Evolutionary conservation across 495 filamentous ascomycete species (phyloP).

Genomic region (Chaetomium tenue): DNA sequence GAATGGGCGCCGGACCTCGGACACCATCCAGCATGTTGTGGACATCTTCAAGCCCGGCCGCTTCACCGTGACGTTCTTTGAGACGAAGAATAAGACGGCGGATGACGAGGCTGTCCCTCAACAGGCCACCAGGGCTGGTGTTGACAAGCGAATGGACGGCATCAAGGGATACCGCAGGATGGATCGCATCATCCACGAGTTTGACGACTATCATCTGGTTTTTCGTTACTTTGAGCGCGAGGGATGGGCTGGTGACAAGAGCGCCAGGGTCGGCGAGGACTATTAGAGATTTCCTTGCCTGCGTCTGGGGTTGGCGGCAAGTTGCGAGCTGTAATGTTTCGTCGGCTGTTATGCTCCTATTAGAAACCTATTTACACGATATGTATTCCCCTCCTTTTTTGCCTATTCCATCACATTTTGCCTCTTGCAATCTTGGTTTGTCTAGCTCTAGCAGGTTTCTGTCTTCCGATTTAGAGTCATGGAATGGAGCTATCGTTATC

Average conservation of each 20-base stretch:
- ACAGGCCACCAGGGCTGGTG: slow-evolving; percentile 37
- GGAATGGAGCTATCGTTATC: slow-evolving; percentile 5
- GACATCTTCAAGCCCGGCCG: slow-evolving; percentile 92
- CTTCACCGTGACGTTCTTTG: slow-evolving; percentile 96
- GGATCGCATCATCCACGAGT: slow-evolving; percentile 94
- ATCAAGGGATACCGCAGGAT: slow-evolving; percentile 86
- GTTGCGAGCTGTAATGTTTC: slow-evolving; percentile 4
- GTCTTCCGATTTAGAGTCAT: neutral
- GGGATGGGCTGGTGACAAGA: slow-evolving; percentile 77
- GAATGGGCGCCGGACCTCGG: slow-evolving; percentile 81
- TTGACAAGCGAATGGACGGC: slow-evolving; percentile 70
- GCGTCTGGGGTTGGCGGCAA: neutral
- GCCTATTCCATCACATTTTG: neutral
- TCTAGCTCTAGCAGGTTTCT: neutral
- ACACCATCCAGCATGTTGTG: slow-evolving; percentile 90
- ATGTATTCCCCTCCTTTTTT: too few relatives aligned
- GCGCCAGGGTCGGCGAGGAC: slow-evolving; percentile 64
- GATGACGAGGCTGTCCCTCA: slow-evolving; percentile 50
- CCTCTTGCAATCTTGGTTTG: neutral
- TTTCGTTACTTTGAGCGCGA: slow-evolving; percentile 95
- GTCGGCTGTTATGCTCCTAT: too few relatives aligned
- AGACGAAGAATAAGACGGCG: slow-evolving; percentile 63
- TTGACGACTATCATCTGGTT: slow-evolving; percentile 95
- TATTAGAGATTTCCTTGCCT: slow-evolving; percentile 7
- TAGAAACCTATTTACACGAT: neutral